Evolutionary conservation across 2,329 filamentous ascomycete species (phyloP).

Genomic region (Nothomitra cinnamomea): DNA sequence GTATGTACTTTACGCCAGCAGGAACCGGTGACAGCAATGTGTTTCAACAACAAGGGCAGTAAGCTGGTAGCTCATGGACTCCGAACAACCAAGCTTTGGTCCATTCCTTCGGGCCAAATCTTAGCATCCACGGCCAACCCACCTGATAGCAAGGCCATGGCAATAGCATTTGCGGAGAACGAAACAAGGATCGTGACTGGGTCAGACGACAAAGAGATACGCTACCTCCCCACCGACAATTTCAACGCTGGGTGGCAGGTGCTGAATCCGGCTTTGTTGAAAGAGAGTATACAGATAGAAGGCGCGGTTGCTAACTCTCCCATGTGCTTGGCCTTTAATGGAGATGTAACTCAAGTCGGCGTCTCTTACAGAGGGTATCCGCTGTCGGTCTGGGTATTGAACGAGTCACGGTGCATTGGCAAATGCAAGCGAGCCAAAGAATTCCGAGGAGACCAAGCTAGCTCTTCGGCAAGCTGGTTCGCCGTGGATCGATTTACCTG

Average conservation of each 20-base stretch:
- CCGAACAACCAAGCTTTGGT: constrained; percentile 7
- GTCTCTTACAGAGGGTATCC: neutral
- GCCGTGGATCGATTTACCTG: neutral
- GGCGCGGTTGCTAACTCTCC: neutral
- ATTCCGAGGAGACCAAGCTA: neutral
- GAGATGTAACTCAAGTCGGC: neutral
- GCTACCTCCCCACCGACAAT: constrained; percentile 2
- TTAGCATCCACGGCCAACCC: constrained; percentile 6
- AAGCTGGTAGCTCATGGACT: constrained; percentile 12
- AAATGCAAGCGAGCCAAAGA: neutral
- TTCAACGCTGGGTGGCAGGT: constrained; percentile 3
- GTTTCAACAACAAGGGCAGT: neutral
- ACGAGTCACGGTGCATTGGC: neutral
- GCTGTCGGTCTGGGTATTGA: neutral
- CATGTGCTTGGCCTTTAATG: neutral
- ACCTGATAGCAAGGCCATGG: constrained; percentile 6
- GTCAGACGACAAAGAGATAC: constrained; percentile 7
- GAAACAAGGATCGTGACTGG: constrained; percentile 7
- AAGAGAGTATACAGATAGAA: neutral
- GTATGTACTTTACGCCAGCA: neutral
- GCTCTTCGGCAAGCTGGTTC: neutral
- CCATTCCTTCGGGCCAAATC: constrained; percentile 4
- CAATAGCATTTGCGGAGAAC: constrained; percentile 6
- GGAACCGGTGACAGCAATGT: neutral
- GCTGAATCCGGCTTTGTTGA: neutral